Evolutionary conservation across 257 asterid species (phyloP).

Genomic region (Nicotiana knightiana): DNA sequence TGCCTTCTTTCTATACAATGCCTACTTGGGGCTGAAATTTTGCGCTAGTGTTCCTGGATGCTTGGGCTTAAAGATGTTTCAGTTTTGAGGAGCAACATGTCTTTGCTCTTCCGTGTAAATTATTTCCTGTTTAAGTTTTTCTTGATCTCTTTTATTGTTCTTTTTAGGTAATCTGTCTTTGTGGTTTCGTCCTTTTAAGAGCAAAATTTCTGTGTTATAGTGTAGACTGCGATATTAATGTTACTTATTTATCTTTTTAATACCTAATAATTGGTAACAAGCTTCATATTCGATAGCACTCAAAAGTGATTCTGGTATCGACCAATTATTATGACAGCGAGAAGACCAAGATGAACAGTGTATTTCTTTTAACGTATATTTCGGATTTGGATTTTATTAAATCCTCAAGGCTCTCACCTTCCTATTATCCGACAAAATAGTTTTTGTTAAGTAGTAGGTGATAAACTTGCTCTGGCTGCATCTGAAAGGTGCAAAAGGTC

Average conservation of each 20-base stretch:
- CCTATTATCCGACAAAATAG: background rate
- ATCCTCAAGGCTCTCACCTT: background rate
- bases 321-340: background rate
- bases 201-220: background rate
- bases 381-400: too few relatives aligned
- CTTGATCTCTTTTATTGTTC: background rate
- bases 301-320: background rate
- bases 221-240: background rate
- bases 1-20: background rate
- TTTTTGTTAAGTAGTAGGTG: background rate
- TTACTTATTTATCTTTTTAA: background rate
- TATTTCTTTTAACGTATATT: too few relatives aligned
- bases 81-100: background rate
- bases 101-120: background rate
- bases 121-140: background rate
- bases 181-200: background rate
- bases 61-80: background rate
- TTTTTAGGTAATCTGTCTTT: background rate
- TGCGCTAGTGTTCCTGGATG: background rate
- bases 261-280: background rate
- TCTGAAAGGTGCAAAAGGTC: background rate
- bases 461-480: background rate
- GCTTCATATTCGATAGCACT: background rate
- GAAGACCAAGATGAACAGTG: background rate
- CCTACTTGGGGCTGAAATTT: background rate